Base-by-base conservation (phyloP, 257 asterid species). In the Nicotiana otophora region DNA sequence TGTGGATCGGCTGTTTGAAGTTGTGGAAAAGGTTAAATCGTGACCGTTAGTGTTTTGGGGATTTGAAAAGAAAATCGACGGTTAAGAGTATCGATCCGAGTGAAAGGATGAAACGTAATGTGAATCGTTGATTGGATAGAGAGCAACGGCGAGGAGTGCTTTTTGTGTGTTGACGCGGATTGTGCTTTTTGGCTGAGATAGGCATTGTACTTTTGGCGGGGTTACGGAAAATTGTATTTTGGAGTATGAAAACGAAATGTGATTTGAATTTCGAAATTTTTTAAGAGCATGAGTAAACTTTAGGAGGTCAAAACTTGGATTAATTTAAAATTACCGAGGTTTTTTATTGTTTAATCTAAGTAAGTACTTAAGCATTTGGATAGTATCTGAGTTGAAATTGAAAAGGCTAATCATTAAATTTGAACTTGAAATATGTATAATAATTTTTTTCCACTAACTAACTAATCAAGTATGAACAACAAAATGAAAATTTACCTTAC, bases 181-280 rank as follows among this genome's bases (percentile, higher is more conserved):
- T 83, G 86, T 85, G 88, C 82, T 85, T 85, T 82, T 80, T 60
- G 4, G 26, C n/a, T 53, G 70, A 75, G 5, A 31, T 48, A 26
- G 0, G 26, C 26, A 16, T 4, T 16, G 72, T 16, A 8, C 20
- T 20, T 84, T 81, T 16, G 82, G 86, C 84, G 80, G 79, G 34
- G 65, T 1, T 30, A 58, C 0, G 66, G 2, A 61, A 61, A 60
- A 20, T 20, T n/a, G 30, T 60, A 60, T 19, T 60, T 20, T 19
- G 30, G 31, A 3, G 31, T 5, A 46, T 23, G 79, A 72, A 72
- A 62, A 20, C 10, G 67, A 23, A 72, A 46, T 70, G 60, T 70
- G 34, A 70, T 12, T 23, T 72, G 12, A 72, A 46, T 15, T 6
- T 46, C 20, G 20, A 72, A 46, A 39, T 5, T 39, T 23, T 39